These are phyloP conservation scores for Melaleuca alternifolia DNA, from an alignment of 345 rosid species.

Conservation along the genomic window DNA sequence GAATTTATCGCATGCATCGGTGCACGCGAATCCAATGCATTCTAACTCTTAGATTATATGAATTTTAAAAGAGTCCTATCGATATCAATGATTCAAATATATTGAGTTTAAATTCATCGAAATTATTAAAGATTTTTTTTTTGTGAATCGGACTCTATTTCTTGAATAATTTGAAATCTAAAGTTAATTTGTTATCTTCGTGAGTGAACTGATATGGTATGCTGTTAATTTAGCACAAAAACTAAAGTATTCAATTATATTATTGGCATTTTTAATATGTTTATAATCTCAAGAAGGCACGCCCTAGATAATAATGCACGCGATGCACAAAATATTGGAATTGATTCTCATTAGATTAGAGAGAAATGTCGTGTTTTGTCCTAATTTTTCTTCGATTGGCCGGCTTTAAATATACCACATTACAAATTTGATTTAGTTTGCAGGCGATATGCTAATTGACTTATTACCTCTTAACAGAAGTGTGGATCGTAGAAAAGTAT, in stretches of 20 bases:
- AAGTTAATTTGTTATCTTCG: no score
- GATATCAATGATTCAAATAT: neutral
- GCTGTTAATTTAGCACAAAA: neutral
- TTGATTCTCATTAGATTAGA: neutral
- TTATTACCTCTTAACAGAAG: neutral
- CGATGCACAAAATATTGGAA: neutral
- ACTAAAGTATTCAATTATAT: neutral
- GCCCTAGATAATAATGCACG: neutral
- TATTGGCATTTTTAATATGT: neutral
- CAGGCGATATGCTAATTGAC: neutral
- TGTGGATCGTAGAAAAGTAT: no score
- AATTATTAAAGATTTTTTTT: neutral
- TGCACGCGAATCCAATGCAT: neutral
- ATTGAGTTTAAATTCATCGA: neutral
- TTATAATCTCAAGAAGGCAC: neutral
- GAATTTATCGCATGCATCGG: neutral
- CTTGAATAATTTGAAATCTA: no score
- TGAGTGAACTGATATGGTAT: no score
- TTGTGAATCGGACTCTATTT: rapidly evolving
- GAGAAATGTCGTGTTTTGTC: neutral
- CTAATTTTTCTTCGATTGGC: neutral
- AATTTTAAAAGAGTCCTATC: neutral
- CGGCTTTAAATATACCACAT: neutral
- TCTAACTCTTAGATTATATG: neutral
- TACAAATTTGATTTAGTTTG: neutral